Evolutionary conservation across 106 monocot species (phyloP).

Genomic region (Apostasia shenzhenica): DNA sequence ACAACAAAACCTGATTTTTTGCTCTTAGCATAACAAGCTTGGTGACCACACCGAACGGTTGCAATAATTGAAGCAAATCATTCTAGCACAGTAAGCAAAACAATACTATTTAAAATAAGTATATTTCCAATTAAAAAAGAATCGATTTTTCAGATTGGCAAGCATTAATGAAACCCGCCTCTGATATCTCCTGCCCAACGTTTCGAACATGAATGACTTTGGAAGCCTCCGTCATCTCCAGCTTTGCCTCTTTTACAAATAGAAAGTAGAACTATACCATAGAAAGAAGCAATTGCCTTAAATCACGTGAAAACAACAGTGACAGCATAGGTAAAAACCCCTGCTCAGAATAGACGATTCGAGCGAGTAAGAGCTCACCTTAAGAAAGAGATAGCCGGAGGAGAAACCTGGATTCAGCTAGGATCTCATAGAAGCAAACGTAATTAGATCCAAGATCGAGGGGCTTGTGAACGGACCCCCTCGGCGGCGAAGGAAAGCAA

Average conservation of each 20-base stretch:
- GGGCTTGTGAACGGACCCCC: too few relatives aligned
- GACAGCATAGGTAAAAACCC: neutral
- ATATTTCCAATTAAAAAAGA: neutral
- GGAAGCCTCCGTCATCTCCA: slow-evolving; percentile 69
- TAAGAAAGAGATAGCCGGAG: neutral
- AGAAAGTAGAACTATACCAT: neutral
- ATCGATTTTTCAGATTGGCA: neutral
- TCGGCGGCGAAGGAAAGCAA: too few relatives aligned
- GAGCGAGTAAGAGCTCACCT: neutral
- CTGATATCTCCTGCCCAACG: slow-evolving; percentile 82
- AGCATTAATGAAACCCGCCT: slow-evolving; percentile 27
- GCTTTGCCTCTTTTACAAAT: neutral
- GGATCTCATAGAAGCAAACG: neutral
- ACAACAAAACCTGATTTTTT: slow-evolving; percentile 52
- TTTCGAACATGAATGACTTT: slow-evolving; percentile 90
- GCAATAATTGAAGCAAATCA: slow-evolving; percentile 64
- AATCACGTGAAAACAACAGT: neutral
- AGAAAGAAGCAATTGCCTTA: too few relatives aligned
- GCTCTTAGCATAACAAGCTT: slow-evolving; percentile 67
- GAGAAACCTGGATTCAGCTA: neutral
- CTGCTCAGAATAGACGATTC: neutral
- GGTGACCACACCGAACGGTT: slow-evolving; percentile 52
- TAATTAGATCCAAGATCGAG: too few relatives aligned
- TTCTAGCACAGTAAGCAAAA: slow-evolving; percentile 24
- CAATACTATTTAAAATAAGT: neutral